These are phyloP conservation scores for Microsporum ferrugineum DNA, from an alignment of 2,329 filamentous ascomycete species.

Conservation along the genomic window DNA sequence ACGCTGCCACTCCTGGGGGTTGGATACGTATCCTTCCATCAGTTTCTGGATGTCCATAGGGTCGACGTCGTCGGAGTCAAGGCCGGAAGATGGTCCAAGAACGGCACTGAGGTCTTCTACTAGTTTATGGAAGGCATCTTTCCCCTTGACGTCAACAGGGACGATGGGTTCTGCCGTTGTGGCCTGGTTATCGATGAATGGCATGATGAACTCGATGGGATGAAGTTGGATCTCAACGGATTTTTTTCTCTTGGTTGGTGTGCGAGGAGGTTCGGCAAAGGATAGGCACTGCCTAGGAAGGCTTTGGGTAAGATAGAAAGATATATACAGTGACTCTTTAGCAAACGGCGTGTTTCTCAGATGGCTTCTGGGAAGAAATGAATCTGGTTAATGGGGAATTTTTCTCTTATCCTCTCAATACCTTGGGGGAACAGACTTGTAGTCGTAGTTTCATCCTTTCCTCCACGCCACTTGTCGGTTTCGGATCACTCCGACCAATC, in stretches of 20 bases:
- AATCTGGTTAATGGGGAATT: background rate
- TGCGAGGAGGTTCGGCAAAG: background rate
- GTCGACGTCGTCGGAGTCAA: conserved; percentile 72
- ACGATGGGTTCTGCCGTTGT: conserved; percentile 8
- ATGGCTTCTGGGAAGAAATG: background rate
- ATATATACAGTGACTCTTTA: background rate
- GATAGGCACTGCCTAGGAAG: background rate
- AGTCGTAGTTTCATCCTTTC: conserved; percentile 3
- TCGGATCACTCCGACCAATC: background rate
- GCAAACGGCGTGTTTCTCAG: background rate
- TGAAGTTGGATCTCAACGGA: background rate
- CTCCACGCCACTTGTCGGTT: background rate
- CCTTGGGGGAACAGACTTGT: background rate
- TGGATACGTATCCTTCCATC: conserved; percentile 64
- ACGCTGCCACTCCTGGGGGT: conserved; percentile 57
- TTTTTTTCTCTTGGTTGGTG: background rate
- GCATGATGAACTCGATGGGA: background rate
- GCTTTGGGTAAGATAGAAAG: background rate
- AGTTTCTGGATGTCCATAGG: conserved; percentile 56
- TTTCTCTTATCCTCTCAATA: background rate
- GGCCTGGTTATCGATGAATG: conserved; percentile 6
- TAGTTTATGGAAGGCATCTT: conserved; percentile 52
- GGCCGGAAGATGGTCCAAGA: conserved; percentile 68
- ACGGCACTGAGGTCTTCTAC: conserved; percentile 61
- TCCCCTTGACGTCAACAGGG: conserved; percentile 9